Conservation (phyloP, 1,284 basidiomycete species). For the Phylloboletellus chloephorus region DNA sequence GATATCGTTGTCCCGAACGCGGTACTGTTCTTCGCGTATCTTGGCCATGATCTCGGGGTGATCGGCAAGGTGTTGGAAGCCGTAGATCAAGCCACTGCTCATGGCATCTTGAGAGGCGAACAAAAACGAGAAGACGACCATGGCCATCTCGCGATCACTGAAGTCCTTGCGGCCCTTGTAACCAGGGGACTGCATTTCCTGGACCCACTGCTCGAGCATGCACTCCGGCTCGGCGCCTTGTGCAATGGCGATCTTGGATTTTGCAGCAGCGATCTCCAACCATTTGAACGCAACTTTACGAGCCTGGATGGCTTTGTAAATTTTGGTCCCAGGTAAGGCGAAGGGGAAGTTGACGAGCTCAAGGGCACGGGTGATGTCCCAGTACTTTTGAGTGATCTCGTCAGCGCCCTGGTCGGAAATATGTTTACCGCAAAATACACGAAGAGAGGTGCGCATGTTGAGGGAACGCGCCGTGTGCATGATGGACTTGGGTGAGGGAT, state of each 20-base stretch:
- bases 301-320: conserved; percentile 91
- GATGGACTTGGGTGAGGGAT: conserved; percentile 57
- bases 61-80: conserved; percentile 95
- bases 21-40: conserved; percentile 87
- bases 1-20: conserved; percentile 75
- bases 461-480: conserved; percentile 91
- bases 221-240: conserved; percentile 80
- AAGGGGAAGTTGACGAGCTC: conserved; percentile 99
- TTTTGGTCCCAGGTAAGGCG: conserved; percentile 93
- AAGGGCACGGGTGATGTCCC: conserved; percentile 91
- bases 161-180: conserved; percentile 85
- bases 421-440: conserved; percentile 92
- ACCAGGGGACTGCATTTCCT: conserved; percentile 62
- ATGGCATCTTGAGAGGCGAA: conserved; percentile 99
- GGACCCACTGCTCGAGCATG: conserved; percentile 91
- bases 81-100: conserved; percentile 90
- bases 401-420: conserved; percentile 74
- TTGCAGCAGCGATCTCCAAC: conserved; percentile 75
- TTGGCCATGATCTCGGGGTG: conserved; percentile 86
- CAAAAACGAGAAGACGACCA: conserved; percentile 94
- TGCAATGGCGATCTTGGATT: conserved; percentile 83
- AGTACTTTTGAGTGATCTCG: conserved; percentile 92
- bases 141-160: conserved; percentile 91
- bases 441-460: conserved; percentile 97
- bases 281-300: conserved; percentile 86